phyloP scores from a whole-genome alignment of 192 early-diverging fungal species.

The Linnemannia schmuckeri region DNA sequence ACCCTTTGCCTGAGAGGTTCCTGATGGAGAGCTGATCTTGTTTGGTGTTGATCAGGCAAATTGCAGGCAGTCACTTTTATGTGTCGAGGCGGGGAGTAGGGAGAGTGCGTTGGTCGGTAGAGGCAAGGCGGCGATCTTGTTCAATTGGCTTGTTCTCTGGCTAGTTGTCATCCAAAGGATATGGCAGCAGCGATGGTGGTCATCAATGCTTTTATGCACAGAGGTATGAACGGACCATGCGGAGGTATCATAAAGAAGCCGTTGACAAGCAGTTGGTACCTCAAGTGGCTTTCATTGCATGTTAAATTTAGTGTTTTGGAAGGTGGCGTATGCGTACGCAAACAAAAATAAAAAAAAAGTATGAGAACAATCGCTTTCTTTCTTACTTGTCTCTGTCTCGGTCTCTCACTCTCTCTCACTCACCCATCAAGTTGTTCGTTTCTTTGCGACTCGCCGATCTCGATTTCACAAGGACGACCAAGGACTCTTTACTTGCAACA shows the following conservation, averaged over 20 bases:
- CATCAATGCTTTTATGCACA: background rate
- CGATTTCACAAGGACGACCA: background rate
- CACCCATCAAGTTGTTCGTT: background rate
- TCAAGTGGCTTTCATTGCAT: background rate
- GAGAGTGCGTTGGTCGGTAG: too few species aligned
- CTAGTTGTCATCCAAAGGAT: too few species aligned
- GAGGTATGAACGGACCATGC: background rate
- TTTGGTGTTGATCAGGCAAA: too few species aligned
- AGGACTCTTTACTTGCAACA: background rate
- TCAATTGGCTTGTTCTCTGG: too few species aligned
- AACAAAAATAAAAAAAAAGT: slow-evolving; percentile 5
- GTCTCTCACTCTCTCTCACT: background rate
- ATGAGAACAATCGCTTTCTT: background rate
- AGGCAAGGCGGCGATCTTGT: too few species aligned
- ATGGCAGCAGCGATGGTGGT: too few species aligned
- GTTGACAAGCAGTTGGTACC: background rate
- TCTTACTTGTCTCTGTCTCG: background rate
- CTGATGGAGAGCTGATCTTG: too few species aligned
- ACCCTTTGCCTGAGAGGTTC: too few species aligned
- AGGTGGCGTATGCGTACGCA: background rate
- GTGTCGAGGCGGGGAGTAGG: too few species aligned
- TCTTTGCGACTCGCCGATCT: background rate
- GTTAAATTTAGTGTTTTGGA: background rate
- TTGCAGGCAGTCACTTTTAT: too few species aligned
- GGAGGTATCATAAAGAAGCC: background rate